Evolutionary conservation across 2,329 filamentous ascomycete species (phyloP).

Genomic region (Alternaria gaisen): DNA sequence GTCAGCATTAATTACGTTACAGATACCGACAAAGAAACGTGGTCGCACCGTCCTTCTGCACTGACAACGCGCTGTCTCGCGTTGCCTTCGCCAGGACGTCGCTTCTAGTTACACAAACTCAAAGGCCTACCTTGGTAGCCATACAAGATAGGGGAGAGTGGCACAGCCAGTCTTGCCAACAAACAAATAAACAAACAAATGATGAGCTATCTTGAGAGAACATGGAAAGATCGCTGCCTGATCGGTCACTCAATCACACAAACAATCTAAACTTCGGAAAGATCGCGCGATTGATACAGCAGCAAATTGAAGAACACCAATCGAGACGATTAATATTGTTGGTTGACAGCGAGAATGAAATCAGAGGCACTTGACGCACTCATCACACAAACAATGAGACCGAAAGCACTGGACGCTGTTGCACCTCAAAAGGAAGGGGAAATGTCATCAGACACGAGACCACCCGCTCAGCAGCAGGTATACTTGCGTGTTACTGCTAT

Average conservation of each 20-base stretch:
- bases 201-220: neutral
- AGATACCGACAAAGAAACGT: neutral
- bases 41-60: neutral
- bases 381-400: conserved; percentile 27
- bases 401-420: conserved; percentile 27
- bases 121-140: neutral
- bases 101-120: conserved; percentile 6
- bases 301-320: neutral
- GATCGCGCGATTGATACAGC: neutral
- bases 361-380: conserved; percentile 29
- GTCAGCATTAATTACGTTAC: neutral
- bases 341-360: conserved; percentile 17
- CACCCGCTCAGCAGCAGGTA: conserved; percentile 11
- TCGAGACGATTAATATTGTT: neutral
- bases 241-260: neutral
- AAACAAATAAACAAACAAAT: conserved; percentile 13
- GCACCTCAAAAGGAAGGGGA: neutral
- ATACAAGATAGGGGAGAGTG: neutral
- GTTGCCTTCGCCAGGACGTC: conserved; percentile 16
- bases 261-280: neutral
- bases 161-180: neutral
- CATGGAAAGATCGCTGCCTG: neutral
- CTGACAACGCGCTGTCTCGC: neutral
- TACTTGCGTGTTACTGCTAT: neutral
- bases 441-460: neutral